Evolutionary conservation across 2,329 filamentous ascomycete species (phyloP).

Genomic region (Chaetoscypha palmicola): DNA sequence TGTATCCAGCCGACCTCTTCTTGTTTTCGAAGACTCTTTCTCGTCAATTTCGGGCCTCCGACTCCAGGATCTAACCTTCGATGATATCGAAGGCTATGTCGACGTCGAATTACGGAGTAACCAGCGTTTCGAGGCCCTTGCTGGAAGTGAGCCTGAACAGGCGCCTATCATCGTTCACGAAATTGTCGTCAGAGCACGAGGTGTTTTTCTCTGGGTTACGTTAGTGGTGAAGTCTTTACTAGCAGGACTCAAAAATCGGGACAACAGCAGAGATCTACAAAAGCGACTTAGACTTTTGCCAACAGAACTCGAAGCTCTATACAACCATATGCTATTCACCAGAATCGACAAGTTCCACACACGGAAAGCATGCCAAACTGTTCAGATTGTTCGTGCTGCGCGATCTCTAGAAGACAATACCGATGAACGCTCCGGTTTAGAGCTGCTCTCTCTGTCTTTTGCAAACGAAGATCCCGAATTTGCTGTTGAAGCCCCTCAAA

Average conservation of each 20-base stretch:
- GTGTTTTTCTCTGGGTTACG: conserved; percentile 10
- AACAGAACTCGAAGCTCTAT: conserved; percentile 1
- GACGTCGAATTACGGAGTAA: not conserved
- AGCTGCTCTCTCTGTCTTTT: too few species aligned
- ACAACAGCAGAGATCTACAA: not conserved
- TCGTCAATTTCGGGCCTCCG: not conserved
- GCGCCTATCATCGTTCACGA: not conserved
- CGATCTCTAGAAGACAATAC: too few species aligned
- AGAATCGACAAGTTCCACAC: not conserved
- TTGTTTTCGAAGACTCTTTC: conserved; percentile 5
- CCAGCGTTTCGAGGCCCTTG: not conserved
- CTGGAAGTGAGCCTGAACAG: not conserved
- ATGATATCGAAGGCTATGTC: conserved; percentile 7
- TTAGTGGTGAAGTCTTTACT: conserved; percentile 7
- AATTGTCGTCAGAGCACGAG: not conserved
- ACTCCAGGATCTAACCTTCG: conserved; percentile 6
- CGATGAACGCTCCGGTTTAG: too few species aligned
- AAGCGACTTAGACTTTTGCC: conserved; percentile 1
- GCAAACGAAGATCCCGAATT: too few species aligned
- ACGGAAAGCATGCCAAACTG: not conserved
- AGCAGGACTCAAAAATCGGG: conserved; percentile 1
- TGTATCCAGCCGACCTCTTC: conserved; percentile 8
- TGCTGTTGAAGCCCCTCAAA: too few species aligned
- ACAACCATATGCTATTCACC: conserved; percentile 6
- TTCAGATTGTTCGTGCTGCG: not conserved